A percentile compares a stretch with the other conserved stretches of the same genome.
Evolutionary conservation across 208 protist species (phyloP).

Genomic region (Acanthamoeba healyi): DNA sequence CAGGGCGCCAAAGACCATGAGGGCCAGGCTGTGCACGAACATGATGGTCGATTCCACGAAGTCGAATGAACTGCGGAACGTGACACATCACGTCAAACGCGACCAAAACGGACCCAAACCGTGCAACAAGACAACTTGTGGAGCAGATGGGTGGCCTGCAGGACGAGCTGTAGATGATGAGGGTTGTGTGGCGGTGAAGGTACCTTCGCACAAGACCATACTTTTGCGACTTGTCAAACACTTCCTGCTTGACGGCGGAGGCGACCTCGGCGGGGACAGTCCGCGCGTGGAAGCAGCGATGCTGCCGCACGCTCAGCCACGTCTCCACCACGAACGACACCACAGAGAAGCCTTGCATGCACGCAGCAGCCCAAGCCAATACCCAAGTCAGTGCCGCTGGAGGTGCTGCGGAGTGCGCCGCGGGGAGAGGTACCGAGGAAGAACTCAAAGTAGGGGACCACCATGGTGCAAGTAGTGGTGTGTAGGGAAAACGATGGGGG

Average conservation of each 20-base stretch:
- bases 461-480: too few relatives aligned
- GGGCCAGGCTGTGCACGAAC: constrained; percentile 11
- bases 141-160: too few relatives aligned
- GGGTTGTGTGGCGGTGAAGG: too few relatives aligned
- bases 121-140: too few relatives aligned
- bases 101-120: too few relatives aligned
- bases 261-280: not conserved
- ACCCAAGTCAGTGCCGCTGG: not conserved
- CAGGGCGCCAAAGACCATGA: constrained; percentile 1
- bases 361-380: too few relatives aligned
- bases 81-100: too few relatives aligned
- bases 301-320: constrained; percentile 30
- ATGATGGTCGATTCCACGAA: constrained; percentile 56
- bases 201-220: constrained; percentile 23
- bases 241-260: not conserved
- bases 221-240: constrained; percentile 4
- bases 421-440: not conserved
- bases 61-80: not conserved
- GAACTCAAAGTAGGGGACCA: constrained; percentile 40
- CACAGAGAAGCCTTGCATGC: not conserved
- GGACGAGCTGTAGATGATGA: too few relatives aligned
- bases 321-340: constrained; percentile 34
- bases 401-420: too few relatives aligned
- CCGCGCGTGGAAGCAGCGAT: not conserved
- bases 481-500: too few relatives aligned